phyloP scores from a whole-genome alignment of 345 rosid genomes.

The Dovyalis caffra region DNA sequence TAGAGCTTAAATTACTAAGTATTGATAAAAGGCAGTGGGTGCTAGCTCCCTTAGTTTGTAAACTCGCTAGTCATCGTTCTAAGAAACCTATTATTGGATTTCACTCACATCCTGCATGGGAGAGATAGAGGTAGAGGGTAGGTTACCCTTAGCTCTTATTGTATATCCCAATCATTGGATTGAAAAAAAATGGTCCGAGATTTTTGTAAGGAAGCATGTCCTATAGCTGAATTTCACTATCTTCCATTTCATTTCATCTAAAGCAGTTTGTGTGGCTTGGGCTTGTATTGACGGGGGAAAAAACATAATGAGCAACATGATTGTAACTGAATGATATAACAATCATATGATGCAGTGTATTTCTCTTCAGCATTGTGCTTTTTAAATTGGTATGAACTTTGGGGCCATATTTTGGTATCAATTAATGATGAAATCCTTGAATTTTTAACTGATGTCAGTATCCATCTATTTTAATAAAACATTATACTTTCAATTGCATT shows the following conservation, averaged over 20 bases:
- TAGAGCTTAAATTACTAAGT: not conserved
- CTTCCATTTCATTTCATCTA: not conserved
- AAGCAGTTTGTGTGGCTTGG: not conserved
- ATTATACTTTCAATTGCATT: not conserved
- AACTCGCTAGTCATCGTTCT: too few species aligned
- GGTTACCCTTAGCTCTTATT: too few species aligned
- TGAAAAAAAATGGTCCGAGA: too few species aligned
- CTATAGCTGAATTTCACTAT: not conserved
- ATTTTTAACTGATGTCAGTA: not conserved
- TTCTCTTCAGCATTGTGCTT: not conserved
- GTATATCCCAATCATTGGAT: too few species aligned
- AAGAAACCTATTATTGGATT: too few species aligned
- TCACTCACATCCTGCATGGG: too few species aligned
- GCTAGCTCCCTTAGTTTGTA: too few species aligned
- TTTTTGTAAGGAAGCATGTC: not conserved
- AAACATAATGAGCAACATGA: not conserved
- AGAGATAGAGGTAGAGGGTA: too few species aligned
- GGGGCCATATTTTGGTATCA: slow-evolving; percentile 7
- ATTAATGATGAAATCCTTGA: slow-evolving; percentile 1
- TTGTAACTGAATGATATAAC: not conserved
- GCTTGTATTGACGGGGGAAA: not conserved
- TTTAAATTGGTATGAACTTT: not conserved
- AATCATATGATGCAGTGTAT: not conserved
- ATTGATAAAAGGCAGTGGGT: too few species aligned
- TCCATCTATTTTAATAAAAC: not conserved